These are phyloP conservation scores for Fusarium solani-melongenae DNA, from an alignment of 2,329 filamentous ascomycete genomes.

Conservation along the genomic window DNA sequence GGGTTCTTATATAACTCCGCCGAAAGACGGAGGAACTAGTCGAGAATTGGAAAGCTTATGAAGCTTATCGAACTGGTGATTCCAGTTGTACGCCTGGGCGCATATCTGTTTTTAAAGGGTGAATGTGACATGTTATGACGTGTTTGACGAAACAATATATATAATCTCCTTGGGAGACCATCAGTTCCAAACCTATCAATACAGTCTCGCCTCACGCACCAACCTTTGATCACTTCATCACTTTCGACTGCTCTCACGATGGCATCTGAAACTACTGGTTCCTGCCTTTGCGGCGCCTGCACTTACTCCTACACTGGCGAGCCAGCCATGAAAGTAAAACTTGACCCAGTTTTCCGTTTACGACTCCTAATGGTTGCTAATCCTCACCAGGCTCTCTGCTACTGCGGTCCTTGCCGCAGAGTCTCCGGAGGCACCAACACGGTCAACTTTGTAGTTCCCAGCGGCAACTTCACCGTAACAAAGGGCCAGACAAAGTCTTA, in stretches of 20 bases:
- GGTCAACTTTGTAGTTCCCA: constrained; percentile 53
- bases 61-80: not conserved
- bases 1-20: not conserved
- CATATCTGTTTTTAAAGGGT: not conserved
- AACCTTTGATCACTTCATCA: not conserved
- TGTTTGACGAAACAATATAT: not conserved
- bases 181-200: not conserved
- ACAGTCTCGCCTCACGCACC: not conserved
- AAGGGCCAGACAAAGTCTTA: constrained; percentile 62
- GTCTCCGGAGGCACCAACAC: constrained; percentile 19
- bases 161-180: not conserved
- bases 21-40: not conserved
- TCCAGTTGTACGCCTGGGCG: not conserved
- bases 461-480: constrained; percentile 55
- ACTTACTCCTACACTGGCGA: constrained; percentile 7
- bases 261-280: constrained; percentile 1
- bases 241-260: not conserved
- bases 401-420: constrained; percentile 37
- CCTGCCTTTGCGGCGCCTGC: constrained; percentile 7
- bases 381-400: constrained; percentile 9
- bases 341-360: not conserved
- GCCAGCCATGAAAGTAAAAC: constrained; percentile 1
- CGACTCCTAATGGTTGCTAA: not conserved
- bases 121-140: not conserved
- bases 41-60: not conserved